Conservation (phyloP, 2,329 filamentous ascomycete species). For the Pseudodiploospora longispora region DNA sequence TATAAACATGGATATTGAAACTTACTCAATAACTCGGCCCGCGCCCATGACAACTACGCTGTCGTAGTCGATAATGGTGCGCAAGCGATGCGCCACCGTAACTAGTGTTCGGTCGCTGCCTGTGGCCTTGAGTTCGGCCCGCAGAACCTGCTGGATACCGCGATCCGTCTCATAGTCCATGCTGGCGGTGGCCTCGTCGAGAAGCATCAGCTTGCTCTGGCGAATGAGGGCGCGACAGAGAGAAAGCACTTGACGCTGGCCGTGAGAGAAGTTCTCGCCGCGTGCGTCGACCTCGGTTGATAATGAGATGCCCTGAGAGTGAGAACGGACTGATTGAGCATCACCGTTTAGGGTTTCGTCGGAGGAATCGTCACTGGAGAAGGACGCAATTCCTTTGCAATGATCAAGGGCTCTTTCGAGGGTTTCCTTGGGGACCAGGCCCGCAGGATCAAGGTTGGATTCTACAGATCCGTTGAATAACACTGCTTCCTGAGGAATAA, state of each 20-base stretch:
- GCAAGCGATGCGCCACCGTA: slow-evolving; percentile 49
- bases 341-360: slow-evolving; percentile 18
- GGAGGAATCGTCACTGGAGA: slow-evolving; percentile 32
- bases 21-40: slow-evolving; percentile 45
- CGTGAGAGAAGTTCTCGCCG: slow-evolving; percentile 49
- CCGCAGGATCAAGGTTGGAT: slow-evolving; percentile 58
- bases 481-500: slow-evolving; percentile 52
- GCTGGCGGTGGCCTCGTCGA: slow-evolving; percentile 52
- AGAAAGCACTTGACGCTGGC: slow-evolving; percentile 51
- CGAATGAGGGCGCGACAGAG: slow-evolving; percentile 48
- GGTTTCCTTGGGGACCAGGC: slow-evolving; percentile 42
- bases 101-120: slow-evolving; percentile 43
- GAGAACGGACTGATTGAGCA: slow-evolving; percentile 7
- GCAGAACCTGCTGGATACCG: slow-evolving; percentile 45
- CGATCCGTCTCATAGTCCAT: slow-evolving; percentile 52
- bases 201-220: slow-evolving; percentile 45
- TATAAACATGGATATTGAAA: neutral
- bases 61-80: slow-evolving; percentile 54
- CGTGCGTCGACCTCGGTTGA: slow-evolving; percentile 41
- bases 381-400: slow-evolving; percentile 51
- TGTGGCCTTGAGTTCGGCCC: slow-evolving; percentile 37
- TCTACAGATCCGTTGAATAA: slow-evolving; percentile 46
- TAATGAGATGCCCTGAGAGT: slow-evolving; percentile 25
- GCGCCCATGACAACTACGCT: slow-evolving; percentile 48
- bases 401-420: slow-evolving; percentile 53